These are phyloP conservation scores for Petunia axillaris DNA, from an alignment of 257 asterid genomes.

Conservation along the genomic window DNA sequence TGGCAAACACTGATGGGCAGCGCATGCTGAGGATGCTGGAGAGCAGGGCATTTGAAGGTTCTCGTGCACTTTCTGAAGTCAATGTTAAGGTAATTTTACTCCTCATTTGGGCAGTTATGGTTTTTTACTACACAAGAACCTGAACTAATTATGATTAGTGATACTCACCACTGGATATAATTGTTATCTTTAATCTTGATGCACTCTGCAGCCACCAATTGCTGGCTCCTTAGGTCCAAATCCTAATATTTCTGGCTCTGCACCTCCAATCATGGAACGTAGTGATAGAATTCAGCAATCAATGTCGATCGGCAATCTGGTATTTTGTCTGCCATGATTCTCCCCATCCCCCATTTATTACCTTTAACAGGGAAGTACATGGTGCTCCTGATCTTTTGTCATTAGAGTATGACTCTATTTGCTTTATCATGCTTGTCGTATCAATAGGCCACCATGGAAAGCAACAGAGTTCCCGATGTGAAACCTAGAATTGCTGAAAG, in stretches of 20 bases:
- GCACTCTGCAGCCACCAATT: constrained; percentile 63
- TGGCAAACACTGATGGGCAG: constrained; percentile 87
- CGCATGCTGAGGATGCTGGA: constrained; percentile 91
- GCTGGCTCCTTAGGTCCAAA: constrained; percentile 75
- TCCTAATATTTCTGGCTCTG: constrained; percentile 59
- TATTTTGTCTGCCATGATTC: constrained; percentile 30
- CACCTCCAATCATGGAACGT: constrained; percentile 72
- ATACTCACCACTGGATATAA: neutral
- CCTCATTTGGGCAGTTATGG: neutral
- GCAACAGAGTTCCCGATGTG: constrained; percentile 75
- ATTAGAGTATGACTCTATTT: neutral
- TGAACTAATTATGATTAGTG: neutral
- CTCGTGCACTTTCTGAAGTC: constrained; percentile 74
- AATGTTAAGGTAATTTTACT: constrained; percentile 62
- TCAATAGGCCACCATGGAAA: constrained; percentile 77
- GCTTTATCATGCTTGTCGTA: neutral
- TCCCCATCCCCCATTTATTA: constrained; percentile 6
- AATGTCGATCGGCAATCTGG: constrained; percentile 87
- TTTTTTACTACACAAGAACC: neutral
- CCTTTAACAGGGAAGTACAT: neutral
- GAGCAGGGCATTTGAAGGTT: constrained; percentile 79
- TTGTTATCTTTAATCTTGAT: constrained; percentile 4
- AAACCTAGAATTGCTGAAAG: constrained; percentile 83
- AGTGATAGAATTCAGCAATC: constrained; percentile 76
- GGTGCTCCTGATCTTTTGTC: neutral